Conservation (phyloP, 2,329 filamentous ascomycete species). For the Fusarium graminum region DNA sequence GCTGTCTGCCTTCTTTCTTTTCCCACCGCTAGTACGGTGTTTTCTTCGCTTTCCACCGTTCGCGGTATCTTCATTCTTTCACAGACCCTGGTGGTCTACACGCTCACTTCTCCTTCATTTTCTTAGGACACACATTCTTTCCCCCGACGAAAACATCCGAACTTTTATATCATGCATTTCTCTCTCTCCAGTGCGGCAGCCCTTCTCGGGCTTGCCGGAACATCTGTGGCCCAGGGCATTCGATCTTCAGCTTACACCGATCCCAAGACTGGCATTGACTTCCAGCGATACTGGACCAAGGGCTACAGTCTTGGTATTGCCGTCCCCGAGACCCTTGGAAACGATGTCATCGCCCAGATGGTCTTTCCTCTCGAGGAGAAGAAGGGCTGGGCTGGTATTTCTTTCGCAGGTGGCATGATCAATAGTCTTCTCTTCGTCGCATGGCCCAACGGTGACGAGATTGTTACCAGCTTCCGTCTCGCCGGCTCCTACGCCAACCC, state of each 20-base stretch:
- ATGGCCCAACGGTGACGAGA: slow-evolving; percentile 61
- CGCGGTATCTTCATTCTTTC: slow-evolving; percentile 36
- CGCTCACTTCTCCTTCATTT: slow-evolving; percentile 32
- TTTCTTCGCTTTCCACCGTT: slow-evolving; percentile 21
- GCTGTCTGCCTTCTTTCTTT: slow-evolving; percentile 26
- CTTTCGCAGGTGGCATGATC: slow-evolving; percentile 62
- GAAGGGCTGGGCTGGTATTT: slow-evolving; percentile 61
- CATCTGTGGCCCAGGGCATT: slow-evolving; percentile 37
- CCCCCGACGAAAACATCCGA: neutral
- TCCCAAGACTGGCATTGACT: slow-evolving; percentile 61
- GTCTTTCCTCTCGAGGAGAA: slow-evolving; percentile 56
- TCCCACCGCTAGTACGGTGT: slow-evolving; percentile 36
- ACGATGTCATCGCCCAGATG: slow-evolving; percentile 68
- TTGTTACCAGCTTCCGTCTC: slow-evolving; percentile 52
- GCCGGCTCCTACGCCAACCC: slow-evolving; percentile 61
- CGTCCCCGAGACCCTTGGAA: slow-evolving; percentile 61
- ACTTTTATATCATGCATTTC: slow-evolving; percentile 35
- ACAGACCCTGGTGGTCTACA: slow-evolving; percentile 42
- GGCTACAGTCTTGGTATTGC: slow-evolving; percentile 65
- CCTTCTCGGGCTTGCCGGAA: slow-evolving; percentile 43
- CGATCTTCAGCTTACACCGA: slow-evolving; percentile 55
- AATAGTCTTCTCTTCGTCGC: slow-evolving; percentile 62
- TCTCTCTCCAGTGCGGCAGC: slow-evolving; percentile 27
- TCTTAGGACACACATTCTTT: slow-evolving; percentile 5
- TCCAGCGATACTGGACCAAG: slow-evolving; percentile 53